These are phyloP conservation scores for Kwoniella europaea DNA, from an alignment of 768 basidiomycete genomes.

Conservation along the genomic window DNA sequence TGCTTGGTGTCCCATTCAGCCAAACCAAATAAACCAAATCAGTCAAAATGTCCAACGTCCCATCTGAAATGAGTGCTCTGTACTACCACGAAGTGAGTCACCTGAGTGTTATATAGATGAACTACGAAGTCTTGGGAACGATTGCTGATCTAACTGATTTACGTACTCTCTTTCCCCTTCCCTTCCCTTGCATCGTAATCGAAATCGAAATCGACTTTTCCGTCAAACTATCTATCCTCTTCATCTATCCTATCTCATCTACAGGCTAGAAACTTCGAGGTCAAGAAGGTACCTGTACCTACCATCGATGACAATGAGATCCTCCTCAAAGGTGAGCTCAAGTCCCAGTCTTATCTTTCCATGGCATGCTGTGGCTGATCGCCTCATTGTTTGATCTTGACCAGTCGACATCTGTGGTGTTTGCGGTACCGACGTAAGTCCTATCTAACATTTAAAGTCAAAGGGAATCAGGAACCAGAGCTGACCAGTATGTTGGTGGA, in stretches of 20 bases:
- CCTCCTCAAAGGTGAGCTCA: slow-evolving; percentile 69
- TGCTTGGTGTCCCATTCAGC: neutral
- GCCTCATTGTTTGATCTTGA: slow-evolving; percentile 14
- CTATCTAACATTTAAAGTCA: neutral
- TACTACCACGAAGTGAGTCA: slow-evolving; percentile 69
- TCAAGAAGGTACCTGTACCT: slow-evolving; percentile 73
- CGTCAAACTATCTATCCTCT: slow-evolving; percentile 7
- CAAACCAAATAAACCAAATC: slow-evolving; percentile 12
- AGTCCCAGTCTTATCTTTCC: too few species aligned
- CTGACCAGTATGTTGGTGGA: slow-evolving; percentile 4
- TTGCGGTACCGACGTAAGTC: slow-evolving; percentile 65
- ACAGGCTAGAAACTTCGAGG: slow-evolving; percentile 70
- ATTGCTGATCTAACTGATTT: slow-evolving; percentile 23
- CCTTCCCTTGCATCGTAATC: neutral
- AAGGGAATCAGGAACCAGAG: neutral
- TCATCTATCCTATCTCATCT: slow-evolving; percentile 3
- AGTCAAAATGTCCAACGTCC: slow-evolving; percentile 37
- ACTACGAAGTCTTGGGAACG: slow-evolving; percentile 19
- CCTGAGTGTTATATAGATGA: neutral
- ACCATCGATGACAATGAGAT: slow-evolving; percentile 71
- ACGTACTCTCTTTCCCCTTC: slow-evolving; percentile 9
- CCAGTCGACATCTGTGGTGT: slow-evolving; percentile 62
- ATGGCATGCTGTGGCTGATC: neutral
- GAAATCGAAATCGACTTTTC: neutral
- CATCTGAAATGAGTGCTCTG: slow-evolving; percentile 69